Percentiles rank a stretch among this genome's conserved stretches.
phyloP scores from a whole-genome alignment of 2,329 filamentous ascomycete genomes.

The Colletotrichum caudatum region DNA sequence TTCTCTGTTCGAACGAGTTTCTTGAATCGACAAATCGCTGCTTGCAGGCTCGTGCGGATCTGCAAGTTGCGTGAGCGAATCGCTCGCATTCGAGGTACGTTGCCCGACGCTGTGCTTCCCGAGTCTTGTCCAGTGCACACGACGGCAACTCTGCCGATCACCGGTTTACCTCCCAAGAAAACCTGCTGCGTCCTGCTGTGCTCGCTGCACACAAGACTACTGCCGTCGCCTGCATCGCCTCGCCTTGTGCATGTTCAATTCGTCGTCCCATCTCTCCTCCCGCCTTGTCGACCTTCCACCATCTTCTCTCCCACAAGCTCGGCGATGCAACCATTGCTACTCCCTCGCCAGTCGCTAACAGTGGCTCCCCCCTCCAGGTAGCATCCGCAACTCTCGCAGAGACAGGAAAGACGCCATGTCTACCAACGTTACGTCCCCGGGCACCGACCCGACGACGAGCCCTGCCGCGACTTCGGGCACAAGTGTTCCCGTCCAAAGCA shows the following conservation, averaged over 20 bases:
- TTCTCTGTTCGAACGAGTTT: not conserved
- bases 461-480: constrained; percentile 27
- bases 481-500: constrained; percentile 20
- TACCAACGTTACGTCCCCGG: constrained; percentile 22
- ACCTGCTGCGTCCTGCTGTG: constrained; percentile 19
- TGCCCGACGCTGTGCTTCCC: constrained; percentile 29
- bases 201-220: constrained; percentile 19
- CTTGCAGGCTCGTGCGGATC: constrained; percentile 5
- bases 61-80: constrained; percentile 21
- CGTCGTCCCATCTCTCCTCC: not conserved
- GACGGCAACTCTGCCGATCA: constrained; percentile 34
- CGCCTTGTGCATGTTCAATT: not conserved
- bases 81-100: constrained; percentile 34
- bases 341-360: constrained; percentile 45
- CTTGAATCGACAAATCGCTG: constrained; percentile 9
- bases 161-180: constrained; percentile 18
- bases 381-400: constrained; percentile 45
- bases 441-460: constrained; percentile 39
- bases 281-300: constrained; percentile 8
- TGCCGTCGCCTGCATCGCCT: not conserved
- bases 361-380: constrained; percentile 46
- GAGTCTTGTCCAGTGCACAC: constrained; percentile 15
- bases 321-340: constrained; percentile 13
- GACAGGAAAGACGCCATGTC: constrained; percentile 48
- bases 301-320: constrained; percentile 1